Percentiles rank a stretch among this genome's conserved stretches.
phyloP scores from a whole-genome alignment of 352 stramenopile genomes.

The Phytopythium delawarense region DNA sequence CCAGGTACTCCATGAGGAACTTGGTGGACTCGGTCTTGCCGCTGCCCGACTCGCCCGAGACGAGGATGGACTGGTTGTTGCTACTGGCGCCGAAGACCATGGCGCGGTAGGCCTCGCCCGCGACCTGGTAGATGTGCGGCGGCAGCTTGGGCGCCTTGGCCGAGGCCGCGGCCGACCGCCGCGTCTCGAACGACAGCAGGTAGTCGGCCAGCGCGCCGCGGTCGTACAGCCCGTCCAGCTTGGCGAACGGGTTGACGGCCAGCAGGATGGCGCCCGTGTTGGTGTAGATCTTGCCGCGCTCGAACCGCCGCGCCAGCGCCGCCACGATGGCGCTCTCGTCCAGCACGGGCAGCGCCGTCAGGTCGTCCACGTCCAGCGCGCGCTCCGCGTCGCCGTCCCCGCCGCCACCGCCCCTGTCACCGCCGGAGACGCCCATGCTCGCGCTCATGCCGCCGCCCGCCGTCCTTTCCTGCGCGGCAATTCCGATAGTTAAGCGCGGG shows the following conservation, averaged over 20 bases:
- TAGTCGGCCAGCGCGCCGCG: conserved; percentile 52
- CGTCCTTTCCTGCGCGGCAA: background rate
- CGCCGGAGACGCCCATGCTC: background rate
- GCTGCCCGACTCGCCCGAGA: conserved; percentile 82
- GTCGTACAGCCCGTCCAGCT: conserved; percentile 62
- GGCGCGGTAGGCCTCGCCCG: conserved; percentile 72
- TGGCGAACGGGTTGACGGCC: conserved; percentile 82
- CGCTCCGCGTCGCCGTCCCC: conserved; percentile 8
- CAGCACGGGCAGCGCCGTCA: conserved; percentile 79
- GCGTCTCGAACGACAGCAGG: conserved; percentile 53
- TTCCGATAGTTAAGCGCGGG: background rate
- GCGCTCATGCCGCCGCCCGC: background rate
- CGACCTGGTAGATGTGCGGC: conserved; percentile 85
- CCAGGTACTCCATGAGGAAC: conserved; percentile 87
- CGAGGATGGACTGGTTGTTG: conserved; percentile 78
- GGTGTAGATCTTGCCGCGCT: conserved; percentile 79
- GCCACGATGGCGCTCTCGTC: conserved; percentile 63
- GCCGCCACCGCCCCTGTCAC: background rate
- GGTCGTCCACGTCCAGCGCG: conserved; percentile 69
- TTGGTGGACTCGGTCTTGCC: conserved; percentile 90
- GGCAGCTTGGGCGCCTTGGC: conserved; percentile 32
- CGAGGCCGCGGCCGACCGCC: conserved; percentile 22
- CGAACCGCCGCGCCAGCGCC: conserved; percentile 68
- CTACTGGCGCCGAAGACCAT: conserved; percentile 67
- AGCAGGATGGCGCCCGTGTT: conserved; percentile 80